Conservation (phyloP, 352 stramenopile genomes). For the Phytophthora chlamydospora region DNA sequence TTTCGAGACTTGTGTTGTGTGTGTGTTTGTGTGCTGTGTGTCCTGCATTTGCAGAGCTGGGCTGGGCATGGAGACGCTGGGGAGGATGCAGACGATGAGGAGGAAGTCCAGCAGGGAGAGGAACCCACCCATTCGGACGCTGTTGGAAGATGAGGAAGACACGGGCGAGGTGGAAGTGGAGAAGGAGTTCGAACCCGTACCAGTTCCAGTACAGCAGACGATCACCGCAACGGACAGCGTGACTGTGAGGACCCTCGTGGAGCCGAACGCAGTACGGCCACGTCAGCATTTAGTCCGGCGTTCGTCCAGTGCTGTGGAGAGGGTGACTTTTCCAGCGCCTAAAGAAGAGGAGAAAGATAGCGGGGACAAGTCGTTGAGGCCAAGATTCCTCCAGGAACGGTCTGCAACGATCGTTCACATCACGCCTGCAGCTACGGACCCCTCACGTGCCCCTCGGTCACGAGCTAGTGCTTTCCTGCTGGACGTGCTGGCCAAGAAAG, state of each 20-base stretch:
- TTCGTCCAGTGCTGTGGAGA: slow-evolving; percentile 19
- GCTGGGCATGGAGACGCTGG: not conserved
- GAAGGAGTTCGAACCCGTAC: not conserved
- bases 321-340: not conserved
- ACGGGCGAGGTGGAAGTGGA: slow-evolving; percentile 12
- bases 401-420: slow-evolving; percentile 54
- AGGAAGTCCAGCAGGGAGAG: slow-evolving; percentile 5
- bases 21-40: slow-evolving; percentile 15
- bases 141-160: slow-evolving; percentile 34
- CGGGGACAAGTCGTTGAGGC: slow-evolving; percentile 46
- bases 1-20: slow-evolving; percentile 8
- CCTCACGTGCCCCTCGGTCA: slow-evolving; percentile 44
- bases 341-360: slow-evolving; percentile 25
- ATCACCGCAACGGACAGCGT: slow-evolving; percentile 4
- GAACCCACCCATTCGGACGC: slow-evolving; percentile 26
- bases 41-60: slow-evolving; percentile 14
- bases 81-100: not conserved
- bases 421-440: slow-evolving; percentile 1
- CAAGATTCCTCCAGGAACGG: slow-evolving; percentile 60
- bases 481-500: slow-evolving; percentile 49
- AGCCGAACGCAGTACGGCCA: slow-evolving; percentile 8
- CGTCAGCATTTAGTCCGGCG: slow-evolving; percentile 13
- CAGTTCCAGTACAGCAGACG: not conserved
- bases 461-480: slow-evolving; percentile 66
- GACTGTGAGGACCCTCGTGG: not conserved